Evolutionary conservation across 257 asterid species (phyloP).

Genomic region (Osmanthus fragrans): DNA sequence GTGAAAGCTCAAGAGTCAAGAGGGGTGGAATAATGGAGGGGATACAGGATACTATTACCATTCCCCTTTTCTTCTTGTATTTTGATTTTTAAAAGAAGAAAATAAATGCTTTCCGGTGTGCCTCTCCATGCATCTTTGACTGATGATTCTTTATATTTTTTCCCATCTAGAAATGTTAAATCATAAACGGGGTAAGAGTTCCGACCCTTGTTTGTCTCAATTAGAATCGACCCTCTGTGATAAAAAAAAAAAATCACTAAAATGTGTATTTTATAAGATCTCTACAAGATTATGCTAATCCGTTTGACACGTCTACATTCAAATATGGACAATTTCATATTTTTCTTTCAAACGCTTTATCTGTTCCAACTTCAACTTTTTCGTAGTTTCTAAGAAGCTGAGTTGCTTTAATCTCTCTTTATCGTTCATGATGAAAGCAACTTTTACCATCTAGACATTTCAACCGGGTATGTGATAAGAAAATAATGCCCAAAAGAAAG

Average conservation of each 20-base stretch:
- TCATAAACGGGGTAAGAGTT: background rate
- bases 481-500: background rate
- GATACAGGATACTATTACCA: too few species aligned
- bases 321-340: background rate
- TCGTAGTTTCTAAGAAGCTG: background rate
- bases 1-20: background rate
- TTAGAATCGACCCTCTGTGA: background rate
- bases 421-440: background rate
- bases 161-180: background rate
- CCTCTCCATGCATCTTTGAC: background rate
- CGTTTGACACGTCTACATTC: background rate
- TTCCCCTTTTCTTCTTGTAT: too few species aligned
- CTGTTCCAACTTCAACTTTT: background rate
- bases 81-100: background rate
- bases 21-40: too few species aligned
- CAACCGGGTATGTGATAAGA: background rate
- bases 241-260: too few species aligned
- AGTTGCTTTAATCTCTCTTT: background rate
- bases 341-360: too few species aligned
- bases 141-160: background rate
- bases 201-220: background rate
- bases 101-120: background rate
- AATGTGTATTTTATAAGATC: too few species aligned
- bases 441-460: background rate
- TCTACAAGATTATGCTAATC: too few species aligned